Percentiles rank a stretch among this genome's conserved stretches.
These are phyloP conservation scores for Botrytis elliptica DNA, from an alignment of 2,329 filamentous ascomycete species.

Conservation along the genomic window DNA sequence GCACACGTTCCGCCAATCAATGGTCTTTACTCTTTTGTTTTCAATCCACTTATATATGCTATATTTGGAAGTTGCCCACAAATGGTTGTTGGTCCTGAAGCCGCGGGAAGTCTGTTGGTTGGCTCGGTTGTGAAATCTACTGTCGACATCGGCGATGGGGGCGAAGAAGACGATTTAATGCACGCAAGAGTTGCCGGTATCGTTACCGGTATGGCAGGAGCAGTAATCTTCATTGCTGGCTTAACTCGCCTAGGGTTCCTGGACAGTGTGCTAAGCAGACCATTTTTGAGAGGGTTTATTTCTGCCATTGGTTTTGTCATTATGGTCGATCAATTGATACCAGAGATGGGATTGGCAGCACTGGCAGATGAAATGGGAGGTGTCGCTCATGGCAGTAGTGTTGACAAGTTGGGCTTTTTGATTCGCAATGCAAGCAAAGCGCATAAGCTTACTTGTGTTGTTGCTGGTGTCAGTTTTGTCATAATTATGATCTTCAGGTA, in stretches of 20 bases:
- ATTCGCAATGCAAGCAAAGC: slow-evolving; percentile 61
- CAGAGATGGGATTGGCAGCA: slow-evolving; percentile 75
- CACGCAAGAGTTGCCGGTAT: slow-evolving; percentile 86
- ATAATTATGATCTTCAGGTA: slow-evolving; percentile 90
- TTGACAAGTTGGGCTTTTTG: slow-evolving; percentile 83
- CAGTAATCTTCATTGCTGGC: slow-evolving; percentile 84
- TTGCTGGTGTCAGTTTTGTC: slow-evolving; percentile 76
- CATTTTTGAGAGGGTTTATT: slow-evolving; percentile 93
- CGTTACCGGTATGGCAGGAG: slow-evolving; percentile 82
- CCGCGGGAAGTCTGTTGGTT: slow-evolving; percentile 85
- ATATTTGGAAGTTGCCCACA: slow-evolving; percentile 87
- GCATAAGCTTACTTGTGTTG: slow-evolving; percentile 72
- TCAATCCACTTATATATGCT: slow-evolving; percentile 89
- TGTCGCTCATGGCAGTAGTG: slow-evolving; percentile 79
- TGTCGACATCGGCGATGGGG: slow-evolving; percentile 65
- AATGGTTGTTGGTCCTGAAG: slow-evolving; percentile 93
- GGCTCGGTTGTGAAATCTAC: slow-evolving; percentile 80
- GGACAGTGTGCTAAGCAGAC: slow-evolving; percentile 89
- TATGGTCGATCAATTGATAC: slow-evolving; percentile 89
- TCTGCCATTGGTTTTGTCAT: slow-evolving; percentile 97
- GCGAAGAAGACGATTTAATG: slow-evolving; percentile 61
- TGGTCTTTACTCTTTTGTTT: slow-evolving; percentile 89
- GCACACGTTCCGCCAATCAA: slow-evolving; percentile 91
- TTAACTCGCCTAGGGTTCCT: slow-evolving; percentile 84
- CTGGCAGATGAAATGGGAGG: slow-evolving; percentile 60